Percentiles rank a stretch among this genome's conserved stretches.
Evolutionary conservation across 305 asterid species (phyloP).

Genomic region (Fraxinus latifolia): DNA sequence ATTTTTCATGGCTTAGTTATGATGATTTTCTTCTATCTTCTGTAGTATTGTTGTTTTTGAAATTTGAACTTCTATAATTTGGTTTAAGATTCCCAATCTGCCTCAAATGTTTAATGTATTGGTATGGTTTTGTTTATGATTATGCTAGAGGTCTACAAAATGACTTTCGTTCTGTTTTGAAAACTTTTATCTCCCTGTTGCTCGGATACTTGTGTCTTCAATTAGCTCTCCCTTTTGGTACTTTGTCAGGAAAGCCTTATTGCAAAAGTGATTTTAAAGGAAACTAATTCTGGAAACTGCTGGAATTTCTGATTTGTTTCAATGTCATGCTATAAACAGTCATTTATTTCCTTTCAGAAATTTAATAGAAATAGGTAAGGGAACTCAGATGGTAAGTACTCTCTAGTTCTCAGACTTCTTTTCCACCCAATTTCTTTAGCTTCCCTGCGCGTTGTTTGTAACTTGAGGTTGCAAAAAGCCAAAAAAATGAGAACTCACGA

Average conservation of each 20-base stretch:
- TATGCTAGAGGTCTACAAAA: not conserved
- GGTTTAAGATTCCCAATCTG: not conserved
- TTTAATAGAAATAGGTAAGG: not conserved
- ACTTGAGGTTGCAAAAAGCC: not conserved
- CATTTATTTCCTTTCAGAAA: not conserved
- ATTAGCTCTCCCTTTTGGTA: not conserved
- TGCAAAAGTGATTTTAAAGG: not conserved
- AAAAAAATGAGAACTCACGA: not conserved
- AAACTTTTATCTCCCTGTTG: not conserved
- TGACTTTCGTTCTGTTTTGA: not conserved
- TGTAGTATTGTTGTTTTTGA: not conserved
- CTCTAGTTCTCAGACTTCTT: not conserved
- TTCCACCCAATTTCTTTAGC: not conserved
- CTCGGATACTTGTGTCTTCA: not conserved
- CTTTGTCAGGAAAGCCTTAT: not conserved
- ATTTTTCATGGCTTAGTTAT: not conserved
- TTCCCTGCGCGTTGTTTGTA: not conserved
- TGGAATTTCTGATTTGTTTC: not conserved
- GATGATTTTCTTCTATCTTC: not conserved
- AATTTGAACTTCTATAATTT: not conserved
- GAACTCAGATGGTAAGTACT: not conserved
- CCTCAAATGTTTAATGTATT: not conserved
- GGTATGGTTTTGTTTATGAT: not conserved
- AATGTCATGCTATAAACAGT: not conserved
- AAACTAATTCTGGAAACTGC: constrained; percentile 3